Evolutionary conservation across 176 grass and related monocot species (phyloP).

Genomic region (Aegilops tauschii): DNA sequence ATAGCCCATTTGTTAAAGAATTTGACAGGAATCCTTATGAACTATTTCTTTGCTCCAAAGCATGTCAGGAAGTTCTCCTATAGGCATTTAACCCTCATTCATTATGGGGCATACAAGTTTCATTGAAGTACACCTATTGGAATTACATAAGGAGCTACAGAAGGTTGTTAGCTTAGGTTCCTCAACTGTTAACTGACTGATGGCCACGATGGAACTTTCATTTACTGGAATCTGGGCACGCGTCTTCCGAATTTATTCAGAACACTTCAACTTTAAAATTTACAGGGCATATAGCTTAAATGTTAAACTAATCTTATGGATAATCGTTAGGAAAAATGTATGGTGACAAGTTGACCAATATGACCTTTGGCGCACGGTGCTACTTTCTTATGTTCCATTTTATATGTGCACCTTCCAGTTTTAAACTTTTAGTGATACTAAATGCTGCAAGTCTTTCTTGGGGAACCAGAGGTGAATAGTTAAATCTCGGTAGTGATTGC

Average conservation of each 20-base stretch:
- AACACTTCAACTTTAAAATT: neutral
- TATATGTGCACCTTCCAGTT: neutral
- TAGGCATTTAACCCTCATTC: neutral
- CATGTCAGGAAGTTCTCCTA: neutral
- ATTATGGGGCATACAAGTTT: neutral
- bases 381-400: slow-evolving; percentile 10
- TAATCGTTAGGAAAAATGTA: neutral
- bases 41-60: neutral
- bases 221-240: neutral
- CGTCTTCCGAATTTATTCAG: neutral
- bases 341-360: neutral
- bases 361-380: neutral
- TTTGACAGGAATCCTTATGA: slow-evolving; percentile 1
- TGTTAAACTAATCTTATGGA: neutral
- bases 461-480: neutral
- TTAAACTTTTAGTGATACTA: neutral
- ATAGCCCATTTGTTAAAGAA: neutral
- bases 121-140: neutral
- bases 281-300: neutral
- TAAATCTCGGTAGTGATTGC: neutral
- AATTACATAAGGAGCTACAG: neutral
- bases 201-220: slow-evolving; percentile 9
- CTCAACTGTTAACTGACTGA: slow-evolving; percentile 21
- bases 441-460: neutral
- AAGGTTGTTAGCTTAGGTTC: neutral